Percentiles rank a stretch among this genome's conserved stretches.
Conservation (phyloP, 2,329 filamentous ascomycete species). For the Diaporthe vexans region DNA sequence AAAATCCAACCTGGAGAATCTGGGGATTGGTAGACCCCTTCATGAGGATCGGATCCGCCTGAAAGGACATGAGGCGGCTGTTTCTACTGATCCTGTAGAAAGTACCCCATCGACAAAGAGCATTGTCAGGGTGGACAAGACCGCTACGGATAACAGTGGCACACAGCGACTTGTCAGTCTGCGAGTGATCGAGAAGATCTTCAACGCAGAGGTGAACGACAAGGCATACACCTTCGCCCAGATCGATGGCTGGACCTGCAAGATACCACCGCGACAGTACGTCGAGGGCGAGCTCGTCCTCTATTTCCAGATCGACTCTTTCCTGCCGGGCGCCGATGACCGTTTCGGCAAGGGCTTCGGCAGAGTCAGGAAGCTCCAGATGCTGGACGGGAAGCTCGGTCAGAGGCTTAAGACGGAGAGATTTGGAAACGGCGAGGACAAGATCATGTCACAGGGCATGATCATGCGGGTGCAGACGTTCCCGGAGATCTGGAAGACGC, state of each 20-base stretch:
- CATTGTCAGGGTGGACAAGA: not conserved
- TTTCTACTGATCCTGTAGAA: not conserved
- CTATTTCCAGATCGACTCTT: constrained; percentile 49
- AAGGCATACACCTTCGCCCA: constrained; percentile 29
- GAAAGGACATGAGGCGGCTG: not conserved
- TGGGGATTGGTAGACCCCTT: too few relatives aligned
- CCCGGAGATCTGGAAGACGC: constrained; percentile 39
- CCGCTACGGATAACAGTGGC: not conserved
- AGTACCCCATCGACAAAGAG: not conserved
- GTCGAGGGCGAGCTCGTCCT: constrained; percentile 43
- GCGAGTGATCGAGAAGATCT: constrained; percentile 39
- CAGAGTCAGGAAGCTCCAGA: not conserved
- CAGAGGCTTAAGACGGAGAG: constrained; percentile 43
- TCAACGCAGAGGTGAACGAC: constrained; percentile 12
- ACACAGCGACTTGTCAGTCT: constrained; percentile 38
- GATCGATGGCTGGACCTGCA: constrained; percentile 49
- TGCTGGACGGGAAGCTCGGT: constrained; percentile 43
- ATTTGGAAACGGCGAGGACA: constrained; percentile 34
- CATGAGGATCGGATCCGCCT: not conserved
- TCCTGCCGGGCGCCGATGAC: constrained; percentile 45
- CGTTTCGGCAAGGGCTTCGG: constrained; percentile 23
- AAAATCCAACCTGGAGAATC: not conserved
- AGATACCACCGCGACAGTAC: constrained; percentile 43
- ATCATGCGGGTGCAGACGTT: constrained; percentile 42
- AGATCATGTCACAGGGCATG: constrained; percentile 45